Evolutionary conservation across 441 rosid genomes (phyloP).

Genomic region (Populus hybrid): DNA sequence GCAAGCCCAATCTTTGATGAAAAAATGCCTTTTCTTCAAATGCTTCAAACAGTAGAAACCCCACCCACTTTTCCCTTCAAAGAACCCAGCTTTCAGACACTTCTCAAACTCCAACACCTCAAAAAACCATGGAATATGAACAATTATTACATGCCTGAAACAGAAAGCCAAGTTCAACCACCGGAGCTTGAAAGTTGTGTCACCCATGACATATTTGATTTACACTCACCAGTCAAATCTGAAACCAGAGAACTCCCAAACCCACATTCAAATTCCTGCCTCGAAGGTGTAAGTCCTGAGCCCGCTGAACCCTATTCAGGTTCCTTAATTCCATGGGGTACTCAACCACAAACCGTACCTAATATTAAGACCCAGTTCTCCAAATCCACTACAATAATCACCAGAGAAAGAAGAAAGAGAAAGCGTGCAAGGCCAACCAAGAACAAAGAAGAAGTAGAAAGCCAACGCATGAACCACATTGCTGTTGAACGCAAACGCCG

Average conservation of each 20-base stretch:
- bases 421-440: slow-evolving; percentile 53
- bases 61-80: slow-evolving; percentile 37
- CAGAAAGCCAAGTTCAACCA: slow-evolving; percentile 38
- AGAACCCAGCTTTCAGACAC: slow-evolving; percentile 61
- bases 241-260: slow-evolving; percentile 44
- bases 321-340: slow-evolving; percentile 18
- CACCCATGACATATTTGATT: slow-evolving; percentile 52
- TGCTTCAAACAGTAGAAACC: slow-evolving; percentile 61
- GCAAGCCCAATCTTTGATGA: slow-evolving; percentile 44
- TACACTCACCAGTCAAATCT: slow-evolving; percentile 54
- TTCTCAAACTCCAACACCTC: slow-evolving; percentile 57
- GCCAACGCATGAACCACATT: slow-evolving; percentile 87
- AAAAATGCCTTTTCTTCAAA: slow-evolving; percentile 60
- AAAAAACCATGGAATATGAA: slow-evolving; percentile 49
- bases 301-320: slow-evolving; percentile 25
- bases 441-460: slow-evolving; percentile 78
- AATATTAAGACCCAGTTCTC: slow-evolving; percentile 17
- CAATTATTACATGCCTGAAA: slow-evolving; percentile 25
- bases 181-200: slow-evolving; percentile 55
- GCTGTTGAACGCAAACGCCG: slow-evolving; percentile 86
- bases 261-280: slow-evolving; percentile 32
- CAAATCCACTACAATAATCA: slow-evolving; percentile 30
- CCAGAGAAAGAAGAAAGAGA: slow-evolving; percentile 57
- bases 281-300: slow-evolving; percentile 39
- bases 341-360: slow-evolving; percentile 19